A percentile compares a stretch with the other conserved stretches of the same genome.
Conservation (phyloP, 2,329 filamentous ascomycete species). For the Didymella sp. region DNA sequence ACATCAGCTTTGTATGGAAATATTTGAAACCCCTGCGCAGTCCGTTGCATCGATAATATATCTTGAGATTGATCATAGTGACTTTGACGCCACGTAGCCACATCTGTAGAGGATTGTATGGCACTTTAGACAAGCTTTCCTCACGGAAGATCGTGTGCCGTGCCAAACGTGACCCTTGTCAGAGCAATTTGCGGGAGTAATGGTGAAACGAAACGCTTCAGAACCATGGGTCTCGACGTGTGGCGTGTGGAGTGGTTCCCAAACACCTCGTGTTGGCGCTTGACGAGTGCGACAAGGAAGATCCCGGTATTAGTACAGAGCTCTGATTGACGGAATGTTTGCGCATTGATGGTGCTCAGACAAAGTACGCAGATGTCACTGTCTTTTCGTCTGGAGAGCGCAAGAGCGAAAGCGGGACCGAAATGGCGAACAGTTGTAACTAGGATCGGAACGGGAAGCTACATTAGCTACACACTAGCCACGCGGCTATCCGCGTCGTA, state of each 20-base stretch:
- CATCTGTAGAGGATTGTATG: slow-evolving; percentile 7
- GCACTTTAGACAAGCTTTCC: slow-evolving; percentile 17
- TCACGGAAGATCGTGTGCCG: slow-evolving; percentile 21
- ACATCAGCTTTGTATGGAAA: background rate
- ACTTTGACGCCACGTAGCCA: slow-evolving; percentile 13
- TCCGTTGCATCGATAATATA: background rate
- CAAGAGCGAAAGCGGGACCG: slow-evolving; percentile 1
- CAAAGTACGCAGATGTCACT: slow-evolving; percentile 9
- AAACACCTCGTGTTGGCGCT: slow-evolving; percentile 8
- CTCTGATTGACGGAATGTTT: slow-evolving; percentile 33
- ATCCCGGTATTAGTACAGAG: background rate
- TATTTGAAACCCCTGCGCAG: background rate
- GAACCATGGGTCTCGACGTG: slow-evolving; percentile 18
- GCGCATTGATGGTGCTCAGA: background rate
- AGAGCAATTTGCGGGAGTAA: slow-evolving; percentile 21
- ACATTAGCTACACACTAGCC: background rate
- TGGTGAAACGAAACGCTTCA: slow-evolving; percentile 30
- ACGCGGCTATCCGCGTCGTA: background rate
- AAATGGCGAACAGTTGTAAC: slow-evolving; percentile 1
- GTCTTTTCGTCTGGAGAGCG: background rate
- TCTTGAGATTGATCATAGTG: background rate
- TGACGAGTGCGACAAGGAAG: background rate
- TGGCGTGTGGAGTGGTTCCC: slow-evolving; percentile 14
- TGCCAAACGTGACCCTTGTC: slow-evolving; percentile 17
- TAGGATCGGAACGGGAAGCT: slow-evolving; percentile 3